phyloP scores from a whole-genome alignment of 192 early-diverging fungal species.

The Entomortierella lignicola region DNA sequence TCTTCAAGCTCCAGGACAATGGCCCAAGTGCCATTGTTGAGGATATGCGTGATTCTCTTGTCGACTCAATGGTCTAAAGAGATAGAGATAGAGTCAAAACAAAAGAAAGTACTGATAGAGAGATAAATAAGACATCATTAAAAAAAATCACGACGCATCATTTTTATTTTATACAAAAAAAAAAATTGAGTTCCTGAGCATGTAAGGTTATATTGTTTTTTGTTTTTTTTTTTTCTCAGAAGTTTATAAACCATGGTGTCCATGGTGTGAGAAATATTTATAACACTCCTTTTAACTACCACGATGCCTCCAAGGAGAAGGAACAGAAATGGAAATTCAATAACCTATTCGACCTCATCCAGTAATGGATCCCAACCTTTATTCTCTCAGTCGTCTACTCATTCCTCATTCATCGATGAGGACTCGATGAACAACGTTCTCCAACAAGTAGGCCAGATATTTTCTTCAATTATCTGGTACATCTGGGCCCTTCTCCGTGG shows the following conservation, averaged over 20 bases:
- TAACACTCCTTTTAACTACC: too few species aligned
- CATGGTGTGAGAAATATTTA: too few species aligned
- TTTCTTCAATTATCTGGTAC: constrained; percentile 19
- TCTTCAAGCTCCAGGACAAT: constrained; percentile 97
- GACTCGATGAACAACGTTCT: background rate
- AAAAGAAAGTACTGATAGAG: background rate
- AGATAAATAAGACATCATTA: too few species aligned
- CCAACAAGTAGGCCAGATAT: constrained; percentile 13
- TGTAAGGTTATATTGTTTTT: too few species aligned
- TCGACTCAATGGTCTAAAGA: constrained; percentile 83
- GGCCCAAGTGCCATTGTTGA: constrained; percentile 91
- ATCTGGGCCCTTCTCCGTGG: constrained; percentile 19
- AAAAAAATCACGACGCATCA: too few species aligned
- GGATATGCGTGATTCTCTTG: constrained; percentile 93
- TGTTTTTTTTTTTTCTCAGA: too few species aligned
- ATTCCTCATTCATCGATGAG: background rate
- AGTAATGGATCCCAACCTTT: background rate
- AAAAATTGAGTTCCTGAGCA: too few species aligned
- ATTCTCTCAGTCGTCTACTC: background rate
- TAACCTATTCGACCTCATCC: background rate
- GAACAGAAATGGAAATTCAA: too few species aligned
- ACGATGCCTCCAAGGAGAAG: too few species aligned
- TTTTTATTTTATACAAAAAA: too few species aligned
- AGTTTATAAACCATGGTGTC: too few species aligned
- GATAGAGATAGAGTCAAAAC: background rate